Base-by-base conservation (phyloP, 257 asterid species). In the Nicotiana paniculata region DNA sequence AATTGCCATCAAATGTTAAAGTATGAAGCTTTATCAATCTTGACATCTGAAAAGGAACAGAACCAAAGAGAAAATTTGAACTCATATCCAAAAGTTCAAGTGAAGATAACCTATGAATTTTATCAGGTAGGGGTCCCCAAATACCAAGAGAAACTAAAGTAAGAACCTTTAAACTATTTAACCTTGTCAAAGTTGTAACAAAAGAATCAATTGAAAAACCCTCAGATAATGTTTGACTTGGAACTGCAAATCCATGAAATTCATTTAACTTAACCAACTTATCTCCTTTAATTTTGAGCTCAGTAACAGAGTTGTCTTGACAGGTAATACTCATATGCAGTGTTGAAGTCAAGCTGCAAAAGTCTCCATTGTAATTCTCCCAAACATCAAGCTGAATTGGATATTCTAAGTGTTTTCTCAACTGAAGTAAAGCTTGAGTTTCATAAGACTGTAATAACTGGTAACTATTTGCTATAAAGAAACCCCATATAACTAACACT, bases 31-130 rank as follows among this genome's bases (percentile, higher is more conserved):
- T 92, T 76, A 85, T 92, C 90, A 96, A 39, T 85, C 97, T 92
- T 10, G 97, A 92, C 87, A 96, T 89, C 70, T 85, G 89, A 54
- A 89, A 82, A 46, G 99, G 99, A 62, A 96, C 77, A 3, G 92
- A 79, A 87, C 99, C 99, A 85, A 88, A 91, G 87, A 96, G 74
- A 82, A 88, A 96, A 88, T 96, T 96, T 5, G 94, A 93, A 79
- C 97, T 96, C 97, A 96, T 82, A 77, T 96, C 99, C 57, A 96
- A 80, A 72, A 92, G 85, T 85, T 96, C 95, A 59, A 96, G 98
- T 11, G 91, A 87, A 82, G 84, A 65, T 5, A 96, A 63, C 77
- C 99, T 83, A 82, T 94, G 97, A 76, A 96, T 90, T 76, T 94
- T 96, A 81, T 88, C 99, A 17, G 98, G 93, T 12, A 94, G 82